Conservation (phyloP, 73 alveolate genomes). For the Uronychia binucleata region DNA sequence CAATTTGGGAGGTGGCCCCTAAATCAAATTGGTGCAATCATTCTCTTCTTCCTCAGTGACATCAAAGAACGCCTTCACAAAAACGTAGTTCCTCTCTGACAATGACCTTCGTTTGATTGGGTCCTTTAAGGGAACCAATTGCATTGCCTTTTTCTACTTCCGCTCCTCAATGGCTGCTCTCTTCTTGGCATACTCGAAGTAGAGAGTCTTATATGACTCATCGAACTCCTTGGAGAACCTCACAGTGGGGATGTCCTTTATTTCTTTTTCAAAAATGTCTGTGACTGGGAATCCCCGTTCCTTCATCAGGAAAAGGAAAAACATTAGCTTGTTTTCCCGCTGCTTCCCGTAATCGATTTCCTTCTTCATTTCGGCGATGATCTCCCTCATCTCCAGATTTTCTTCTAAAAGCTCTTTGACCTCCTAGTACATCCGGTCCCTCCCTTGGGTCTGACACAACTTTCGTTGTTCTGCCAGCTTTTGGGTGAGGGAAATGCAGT, state of each 20-base stretch:
- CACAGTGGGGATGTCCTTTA: conserved; percentile 59
- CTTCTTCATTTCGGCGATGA: conserved; percentile 41
- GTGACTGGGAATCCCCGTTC: conserved; percentile 62
- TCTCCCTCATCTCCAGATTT: conserved; percentile 31
- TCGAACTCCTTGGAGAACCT: conserved; percentile 58
- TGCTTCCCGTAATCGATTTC: conserved; percentile 59
- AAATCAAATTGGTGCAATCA: background rate
- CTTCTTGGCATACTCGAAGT: background rate
- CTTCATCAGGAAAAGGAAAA: conserved; percentile 54
- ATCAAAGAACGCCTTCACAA: background rate
- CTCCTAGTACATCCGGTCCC: background rate
- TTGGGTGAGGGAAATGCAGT: background rate
- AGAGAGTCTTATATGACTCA: conserved; percentile 37
- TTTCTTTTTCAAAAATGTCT: conserved; percentile 60
- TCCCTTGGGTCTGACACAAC: background rate
- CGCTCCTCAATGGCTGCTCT: background rate
- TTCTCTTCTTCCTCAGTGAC: background rate
- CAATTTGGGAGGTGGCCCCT: background rate
- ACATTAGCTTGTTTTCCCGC: conserved; percentile 63
- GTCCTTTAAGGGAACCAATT: background rate
- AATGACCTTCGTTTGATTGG: background rate
- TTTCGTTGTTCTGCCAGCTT: background rate
- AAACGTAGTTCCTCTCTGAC: background rate
- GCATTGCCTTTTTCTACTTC: background rate
- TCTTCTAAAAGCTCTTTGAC: conserved; percentile 15